Evolutionary conservation across 2,329 filamentous ascomycete genomes (phyloP).

Genomic region (Polytolypa hystricis): DNA sequence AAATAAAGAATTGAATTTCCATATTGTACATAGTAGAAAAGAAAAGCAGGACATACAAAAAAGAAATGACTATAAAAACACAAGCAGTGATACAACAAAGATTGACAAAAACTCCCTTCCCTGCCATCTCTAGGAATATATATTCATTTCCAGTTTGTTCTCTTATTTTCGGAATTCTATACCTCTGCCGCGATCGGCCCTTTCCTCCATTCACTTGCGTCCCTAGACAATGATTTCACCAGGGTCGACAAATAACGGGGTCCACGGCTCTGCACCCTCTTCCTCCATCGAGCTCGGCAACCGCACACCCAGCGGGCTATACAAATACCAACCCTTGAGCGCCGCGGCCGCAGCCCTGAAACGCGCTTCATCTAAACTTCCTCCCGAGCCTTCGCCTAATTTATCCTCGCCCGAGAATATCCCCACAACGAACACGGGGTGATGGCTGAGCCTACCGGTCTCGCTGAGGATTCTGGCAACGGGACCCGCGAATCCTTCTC

Average conservation of each 20-base stretch:
- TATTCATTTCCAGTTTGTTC: too few relatives aligned
- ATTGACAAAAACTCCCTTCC: too few relatives aligned
- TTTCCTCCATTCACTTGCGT: slow-evolving; percentile 11
- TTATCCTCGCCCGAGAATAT: slow-evolving; percentile 87
- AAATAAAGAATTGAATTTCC: too few relatives aligned
- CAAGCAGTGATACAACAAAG: too few relatives aligned
- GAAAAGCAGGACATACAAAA: not conserved
- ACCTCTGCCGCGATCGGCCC: too few relatives aligned
- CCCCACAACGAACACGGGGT: slow-evolving; percentile 86
- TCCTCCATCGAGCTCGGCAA: slow-evolving; percentile 61
- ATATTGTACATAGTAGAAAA: slow-evolving; percentile 1
- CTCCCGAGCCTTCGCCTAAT: slow-evolving; percentile 78
- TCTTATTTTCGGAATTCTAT: too few relatives aligned
- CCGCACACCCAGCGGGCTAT: slow-evolving; percentile 60
- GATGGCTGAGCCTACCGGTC: slow-evolving; percentile 73
- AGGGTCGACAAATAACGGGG: slow-evolving; percentile 57
- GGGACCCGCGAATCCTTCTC: slow-evolving; percentile 81
- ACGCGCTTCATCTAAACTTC: slow-evolving; percentile 66
- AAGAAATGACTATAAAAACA: too few relatives aligned
- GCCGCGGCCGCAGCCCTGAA: slow-evolving; percentile 71
- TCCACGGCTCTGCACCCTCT: slow-evolving; percentile 51
- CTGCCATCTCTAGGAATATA: too few relatives aligned
- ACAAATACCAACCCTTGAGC: slow-evolving; percentile 92
- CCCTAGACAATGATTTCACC: slow-evolving; percentile 53
- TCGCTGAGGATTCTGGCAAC: slow-evolving; percentile 81